These are phyloP conservation scores for Tagetes patula DNA, from an alignment of 129 eudicot genomes.

Conservation along the genomic window DNA sequence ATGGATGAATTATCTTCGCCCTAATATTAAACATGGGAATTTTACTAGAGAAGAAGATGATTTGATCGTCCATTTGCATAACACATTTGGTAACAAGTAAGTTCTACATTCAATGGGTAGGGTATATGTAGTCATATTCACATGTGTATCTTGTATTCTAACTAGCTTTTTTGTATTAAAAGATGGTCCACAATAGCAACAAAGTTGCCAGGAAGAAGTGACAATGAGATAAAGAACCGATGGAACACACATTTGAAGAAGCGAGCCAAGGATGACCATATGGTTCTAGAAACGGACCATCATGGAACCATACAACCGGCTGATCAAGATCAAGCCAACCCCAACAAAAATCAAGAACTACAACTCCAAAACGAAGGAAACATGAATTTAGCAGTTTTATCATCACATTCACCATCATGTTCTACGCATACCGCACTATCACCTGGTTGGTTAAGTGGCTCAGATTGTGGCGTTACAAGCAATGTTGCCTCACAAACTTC, in stretches of 20 bases:
- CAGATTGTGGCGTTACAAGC: background rate
- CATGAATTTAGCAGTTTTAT: background rate
- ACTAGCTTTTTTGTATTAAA: background rate
- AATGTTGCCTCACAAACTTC: background rate
- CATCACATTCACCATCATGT: slow-evolving; percentile 11
- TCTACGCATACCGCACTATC: background rate
- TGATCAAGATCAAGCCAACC: slow-evolving; percentile 15
- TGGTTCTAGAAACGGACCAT: background rate
- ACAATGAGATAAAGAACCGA: slow-evolving; percentile 34
- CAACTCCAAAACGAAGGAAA: background rate
- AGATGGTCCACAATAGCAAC: slow-evolving; percentile 36
- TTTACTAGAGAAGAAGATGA: slow-evolving; percentile 26
- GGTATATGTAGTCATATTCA: too few species aligned
- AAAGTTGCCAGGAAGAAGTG: slow-evolving; percentile 33
- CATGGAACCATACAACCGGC: background rate
- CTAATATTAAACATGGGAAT: slow-evolving; percentile 31
- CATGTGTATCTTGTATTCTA: background rate
- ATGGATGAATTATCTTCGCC: slow-evolving; percentile 32
- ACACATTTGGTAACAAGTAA: slow-evolving; percentile 30
- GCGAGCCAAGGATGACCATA: background rate
- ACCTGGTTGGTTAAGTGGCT: slow-evolving; percentile 15
- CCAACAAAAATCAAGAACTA: background rate
- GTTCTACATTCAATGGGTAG: background rate
- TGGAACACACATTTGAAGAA: slow-evolving; percentile 33
- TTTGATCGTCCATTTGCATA: slow-evolving; percentile 19